Evolutionary conservation across 768 basidiomycete genomes (phyloP).

Genomic region (Hygrophoropsis aurantiaca): DNA sequence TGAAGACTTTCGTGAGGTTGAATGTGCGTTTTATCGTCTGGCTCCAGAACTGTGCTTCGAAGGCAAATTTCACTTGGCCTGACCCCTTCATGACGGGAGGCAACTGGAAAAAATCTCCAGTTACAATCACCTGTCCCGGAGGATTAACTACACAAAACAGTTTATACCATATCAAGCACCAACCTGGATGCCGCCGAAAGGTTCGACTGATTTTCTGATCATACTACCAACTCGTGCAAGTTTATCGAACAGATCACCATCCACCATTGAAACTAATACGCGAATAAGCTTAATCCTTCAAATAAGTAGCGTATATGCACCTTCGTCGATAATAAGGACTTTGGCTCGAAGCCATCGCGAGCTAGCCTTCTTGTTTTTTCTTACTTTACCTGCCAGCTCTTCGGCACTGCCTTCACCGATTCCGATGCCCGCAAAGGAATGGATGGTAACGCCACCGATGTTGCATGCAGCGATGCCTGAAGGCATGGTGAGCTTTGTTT

Average conservation of each 20-base stretch:
- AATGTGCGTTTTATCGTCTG: constrained; percentile 76
- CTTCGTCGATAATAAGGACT: constrained; percentile 83
- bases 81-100: constrained; percentile 80
- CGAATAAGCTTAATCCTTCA: neutral
- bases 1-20: constrained; percentile 93
- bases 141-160: neutral
- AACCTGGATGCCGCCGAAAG: constrained; percentile 96
- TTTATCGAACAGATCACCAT: constrained; percentile 92
- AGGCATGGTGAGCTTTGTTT: neutral
- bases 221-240: constrained; percentile 67
- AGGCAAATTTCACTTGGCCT: constrained; percentile 78
- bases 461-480: constrained; percentile 94
- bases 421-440: constrained; percentile 95
- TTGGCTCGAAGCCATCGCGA: constrained; percentile 82
- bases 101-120: constrained; percentile 98
- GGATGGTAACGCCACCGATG: constrained; percentile 92
- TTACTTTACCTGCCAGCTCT: constrained; percentile 62
- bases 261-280: constrained; percentile 90
- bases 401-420: constrained; percentile 69
- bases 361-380: constrained; percentile 81
- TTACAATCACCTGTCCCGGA: constrained; percentile 70
- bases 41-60: constrained; percentile 82
- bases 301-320: constrained; percentile 33
- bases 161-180: neutral
- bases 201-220: constrained; percentile 59